Percentiles rank a stretch among this genome's conserved stretches.
Conservation (phyloP, 176 grass and related monocot genomes). For the Musa acuminata region DNA sequence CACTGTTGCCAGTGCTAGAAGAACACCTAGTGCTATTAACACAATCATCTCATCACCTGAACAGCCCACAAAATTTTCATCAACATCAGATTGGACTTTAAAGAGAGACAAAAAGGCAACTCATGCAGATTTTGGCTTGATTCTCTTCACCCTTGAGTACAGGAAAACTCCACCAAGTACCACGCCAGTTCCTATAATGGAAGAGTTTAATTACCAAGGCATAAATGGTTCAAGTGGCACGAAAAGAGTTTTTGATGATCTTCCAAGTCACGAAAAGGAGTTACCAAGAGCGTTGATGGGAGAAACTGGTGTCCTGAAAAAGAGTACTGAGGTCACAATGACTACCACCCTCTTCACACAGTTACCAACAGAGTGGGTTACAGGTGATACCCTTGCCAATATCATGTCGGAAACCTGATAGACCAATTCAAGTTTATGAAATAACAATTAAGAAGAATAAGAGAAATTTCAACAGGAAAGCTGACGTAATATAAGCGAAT, state of each 20-base stretch:
- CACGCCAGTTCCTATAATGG: conserved; percentile 55
- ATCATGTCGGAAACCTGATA: conserved; percentile 93
- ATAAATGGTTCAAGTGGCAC: neutral
- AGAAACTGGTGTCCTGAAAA: conserved; percentile 91
- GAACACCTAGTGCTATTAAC: neutral
- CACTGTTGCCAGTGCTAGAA: neutral
- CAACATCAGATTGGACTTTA: neutral
- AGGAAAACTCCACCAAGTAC: conserved; percentile 94
- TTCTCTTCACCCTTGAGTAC: conserved; percentile 78
- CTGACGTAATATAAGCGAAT: neutral
- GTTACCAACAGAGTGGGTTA: conserved; percentile 90
- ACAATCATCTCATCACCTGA: neutral
- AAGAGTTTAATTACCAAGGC: neutral
- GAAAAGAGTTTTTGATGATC: neutral
- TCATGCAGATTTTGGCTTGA: conserved; percentile 79
- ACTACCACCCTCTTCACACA: conserved; percentile 90
- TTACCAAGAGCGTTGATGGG: conserved; percentile 76
- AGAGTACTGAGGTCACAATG: conserved; percentile 86
- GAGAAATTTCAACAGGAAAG: neutral
- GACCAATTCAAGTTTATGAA: neutral
- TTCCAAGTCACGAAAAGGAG: neutral
- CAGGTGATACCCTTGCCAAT: conserved; percentile 76
- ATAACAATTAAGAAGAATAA: neutral
- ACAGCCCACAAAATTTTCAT: neutral
- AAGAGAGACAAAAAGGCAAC: neutral